Evolutionary conservation across 345 rosid species (phyloP), one percentile per base, ranked within the genome.

Genomic region (Erysimum cheiranthoides): DNA sequence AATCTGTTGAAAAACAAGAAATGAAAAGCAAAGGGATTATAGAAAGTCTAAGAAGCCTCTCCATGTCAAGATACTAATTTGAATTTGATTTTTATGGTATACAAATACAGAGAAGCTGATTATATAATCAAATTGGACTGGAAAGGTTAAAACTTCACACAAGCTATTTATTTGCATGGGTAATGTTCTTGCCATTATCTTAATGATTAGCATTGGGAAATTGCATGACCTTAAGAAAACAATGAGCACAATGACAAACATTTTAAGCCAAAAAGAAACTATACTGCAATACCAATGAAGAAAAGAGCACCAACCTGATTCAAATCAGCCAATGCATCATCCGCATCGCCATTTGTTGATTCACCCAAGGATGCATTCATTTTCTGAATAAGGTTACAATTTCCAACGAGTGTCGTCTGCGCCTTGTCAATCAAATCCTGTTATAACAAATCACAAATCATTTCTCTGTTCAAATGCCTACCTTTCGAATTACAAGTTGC

Each of bases 341-440:
- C 88, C 0, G 79, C 78, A 65, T 82, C 88, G 10, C 32, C 58
- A 0, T 73, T 56, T 10, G 57, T 13, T 10, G 90, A 79, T 77
- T 84, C 76, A 16, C 89, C 87, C 25, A 78, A 56, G 0, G 92
- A 84, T 39, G 78, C 81, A 73, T 93, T 91, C 93, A 91, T 91
- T 72, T 83, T 80, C 74, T 79, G 87, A 42, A 93, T 58, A 36
- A 84, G 76, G 66, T 61, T 88, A 77, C 87, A 85, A 79, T 90
- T 93, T 68, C 90, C 93, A 68, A 91, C 83, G 32, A 93, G 87
- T 83, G 83, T 83, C 3, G 87, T 82, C 25, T 77, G 86, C 51
- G 97, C 96, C 82, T 88, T 92, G 73, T 93, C 98, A 75, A 93
- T 84, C 85, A 93, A 84, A 83, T 94, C 95, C 98, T 93, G 79